phyloP scores from a whole-genome alignment of 2,329 filamentous ascomycete genomes.

The Exserohilum turcica region DNA sequence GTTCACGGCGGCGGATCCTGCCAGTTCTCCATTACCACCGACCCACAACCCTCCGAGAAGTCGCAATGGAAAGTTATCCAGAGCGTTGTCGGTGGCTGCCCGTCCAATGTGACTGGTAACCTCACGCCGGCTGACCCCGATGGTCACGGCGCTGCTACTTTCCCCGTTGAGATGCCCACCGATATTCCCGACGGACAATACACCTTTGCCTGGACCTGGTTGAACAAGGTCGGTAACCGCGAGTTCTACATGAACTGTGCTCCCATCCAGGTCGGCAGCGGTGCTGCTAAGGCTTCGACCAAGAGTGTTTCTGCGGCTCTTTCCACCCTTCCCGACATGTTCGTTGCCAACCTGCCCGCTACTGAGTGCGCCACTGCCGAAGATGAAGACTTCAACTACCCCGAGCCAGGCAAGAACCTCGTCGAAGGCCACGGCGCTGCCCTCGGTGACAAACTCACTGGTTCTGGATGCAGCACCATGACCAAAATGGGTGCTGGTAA shows the following conservation, averaged over 20 bases:
- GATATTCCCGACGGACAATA: slow-evolving; percentile 75
- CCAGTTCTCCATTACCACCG: slow-evolving; percentile 84
- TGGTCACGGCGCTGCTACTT: slow-evolving; percentile 63
- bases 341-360: slow-evolving; percentile 69
- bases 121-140: slow-evolving; percentile 18
- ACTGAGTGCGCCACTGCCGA: slow-evolving; percentile 60
- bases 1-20: slow-evolving; percentile 92
- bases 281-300: slow-evolving; percentile 44
- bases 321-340: slow-evolving; percentile 71
- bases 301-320: slow-evolving; percentile 44
- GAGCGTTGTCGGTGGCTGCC: slow-evolving; percentile 85
- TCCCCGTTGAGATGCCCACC: slow-evolving; percentile 73
- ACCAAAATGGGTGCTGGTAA: slow-evolving; percentile 40
- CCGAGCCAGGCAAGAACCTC: slow-evolving; percentile 65
- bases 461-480: slow-evolving; percentile 37
- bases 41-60: slow-evolving; percentile 63
- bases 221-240: slow-evolving; percentile 88
- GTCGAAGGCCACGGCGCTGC: slow-evolving; percentile 41
- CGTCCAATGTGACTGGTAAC: slow-evolving; percentile 60
- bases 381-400: slow-evolving; percentile 65
- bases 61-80: slow-evolving; percentile 88
- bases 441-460: slow-evolving; percentile 37
- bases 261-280: slow-evolving; percentile 67
- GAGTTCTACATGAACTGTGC: slow-evolving; percentile 99
- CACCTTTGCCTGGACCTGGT: slow-evolving; percentile 90